Base-by-base conservation (phyloP, 139 green algal genomes). In the Penium margaritaceum region DNA sequence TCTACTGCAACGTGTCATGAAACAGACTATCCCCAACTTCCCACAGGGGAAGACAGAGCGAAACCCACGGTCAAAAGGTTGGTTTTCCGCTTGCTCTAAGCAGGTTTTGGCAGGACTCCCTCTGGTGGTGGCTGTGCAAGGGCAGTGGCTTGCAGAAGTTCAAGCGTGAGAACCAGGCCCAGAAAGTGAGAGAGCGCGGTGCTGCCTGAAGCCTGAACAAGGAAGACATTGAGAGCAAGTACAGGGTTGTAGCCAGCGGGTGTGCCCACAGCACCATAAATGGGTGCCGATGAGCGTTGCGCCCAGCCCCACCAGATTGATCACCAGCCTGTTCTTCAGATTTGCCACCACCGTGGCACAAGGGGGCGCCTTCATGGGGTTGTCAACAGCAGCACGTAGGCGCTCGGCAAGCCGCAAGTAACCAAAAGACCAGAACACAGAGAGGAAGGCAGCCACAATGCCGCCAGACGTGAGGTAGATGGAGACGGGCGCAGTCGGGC, bases 221-320 rank as follows among this genome's bases (percentile, higher is more conserved):
- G 85, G 85, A 99, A 99, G 2, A 99, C 92, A 79, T 99, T 94
- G 65, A 99, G 86, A 2, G 94, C 92, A 35, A 98, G 84, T 68
- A 98, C 94, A 1, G 93, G 92, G 82, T 93, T 96, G 83, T 91
- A 97, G 29, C 75, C 74, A 30, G 77, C 78, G 0, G 83, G 83
- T 17, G 47, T n/a, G n/a, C 81, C 41, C 72, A 75, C n/a, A n/a
- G n/a, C n/a, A n/a, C n/a, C 27, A 75, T 34, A 2, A 67, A 36
- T 29, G 19, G 24, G 15, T 77, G 1, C 90, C 89, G 0, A 96
- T 51, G 19, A 96, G 81, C 3, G 88, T 90, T 33, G 84, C 80
- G 9, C 86, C 88, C 33, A 95, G 81, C 37, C 91, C 91, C 32
- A 85, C 41, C 54, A 96, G 72, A 76, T 96, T 96, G 73, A 96